Evolutionary conservation across 148 eudicot genomes (phyloP).

Genomic region (Dianthus caryophyllus): DNA sequence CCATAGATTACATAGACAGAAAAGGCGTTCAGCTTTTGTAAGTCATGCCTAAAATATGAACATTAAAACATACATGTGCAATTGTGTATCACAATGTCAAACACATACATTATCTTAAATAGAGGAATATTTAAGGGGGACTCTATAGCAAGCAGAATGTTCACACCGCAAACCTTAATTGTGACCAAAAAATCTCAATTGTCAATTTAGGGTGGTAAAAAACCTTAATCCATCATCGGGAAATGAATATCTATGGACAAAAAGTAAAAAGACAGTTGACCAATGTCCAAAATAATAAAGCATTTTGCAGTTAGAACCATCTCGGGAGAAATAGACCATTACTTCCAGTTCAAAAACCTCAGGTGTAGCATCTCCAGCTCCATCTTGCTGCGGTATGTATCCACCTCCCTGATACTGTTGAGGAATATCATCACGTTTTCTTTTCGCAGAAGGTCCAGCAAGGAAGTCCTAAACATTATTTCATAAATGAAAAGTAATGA

Average conservation of each 20-base stretch:
- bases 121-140: neutral
- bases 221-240: neutral
- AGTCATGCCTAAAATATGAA: neutral
- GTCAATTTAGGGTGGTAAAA: neutral
- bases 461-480: conserved; percentile 63
- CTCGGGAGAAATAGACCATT: conserved; percentile 1
- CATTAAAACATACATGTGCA: neutral
- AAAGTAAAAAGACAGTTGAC: neutral
- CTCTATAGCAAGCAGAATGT: neutral
- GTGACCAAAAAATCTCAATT: neutral
- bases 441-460: conserved; percentile 57
- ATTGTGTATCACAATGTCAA: neutral
- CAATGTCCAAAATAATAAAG: neutral
- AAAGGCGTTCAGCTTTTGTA: neutral
- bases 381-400: conserved; percentile 88
- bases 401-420: conserved; percentile 54
- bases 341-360: conserved; percentile 54
- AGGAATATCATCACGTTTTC: conserved; percentile 73
- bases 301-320: neutral
- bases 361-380: conserved; percentile 53
- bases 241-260: neutral
- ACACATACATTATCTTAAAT: neutral
- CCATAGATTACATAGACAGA: neutral
- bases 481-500: conserved; percentile 18
- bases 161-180: neutral